phyloP scores from a whole-genome alignment of 208 protist genomes.

The Trypanosoma melophagium region DNA sequence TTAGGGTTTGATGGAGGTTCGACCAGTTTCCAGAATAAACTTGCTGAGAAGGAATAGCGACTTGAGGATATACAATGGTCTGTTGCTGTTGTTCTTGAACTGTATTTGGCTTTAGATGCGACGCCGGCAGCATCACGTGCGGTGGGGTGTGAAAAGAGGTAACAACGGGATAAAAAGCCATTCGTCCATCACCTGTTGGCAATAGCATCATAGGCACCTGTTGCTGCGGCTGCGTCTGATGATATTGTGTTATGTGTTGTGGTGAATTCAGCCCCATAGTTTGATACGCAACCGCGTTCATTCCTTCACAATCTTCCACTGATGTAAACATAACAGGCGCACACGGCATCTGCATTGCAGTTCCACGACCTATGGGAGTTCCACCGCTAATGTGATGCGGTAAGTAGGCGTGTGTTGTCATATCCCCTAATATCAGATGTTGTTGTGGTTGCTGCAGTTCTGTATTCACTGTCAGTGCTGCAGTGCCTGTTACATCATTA shows the following conservation, averaged over 20 bases:
- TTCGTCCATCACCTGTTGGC: slow-evolving; percentile 25
- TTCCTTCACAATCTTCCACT: neutral
- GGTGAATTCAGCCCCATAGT: no score
- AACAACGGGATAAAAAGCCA: slow-evolving; percentile 26
- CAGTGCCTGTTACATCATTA: neutral
- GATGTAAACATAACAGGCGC: neutral
- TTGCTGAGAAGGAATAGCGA: slow-evolving; percentile 6
- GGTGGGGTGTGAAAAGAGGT: neutral
- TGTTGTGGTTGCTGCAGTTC: no score
- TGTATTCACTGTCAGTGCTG: no score
- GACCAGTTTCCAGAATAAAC: slow-evolving; percentile 1
- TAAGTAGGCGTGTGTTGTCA: no score
- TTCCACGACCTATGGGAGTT: neutral
- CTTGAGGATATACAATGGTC: slow-evolving; percentile 8
- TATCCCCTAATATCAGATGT: no score
- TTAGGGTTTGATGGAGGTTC: neutral
- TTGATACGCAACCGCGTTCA: neutral
- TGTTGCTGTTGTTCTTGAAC: slow-evolving; percentile 7
- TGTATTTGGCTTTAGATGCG: neutral
- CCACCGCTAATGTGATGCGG: no score
- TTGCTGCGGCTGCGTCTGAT: neutral
- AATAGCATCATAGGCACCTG: slow-evolving; percentile 23
- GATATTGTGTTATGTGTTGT: neutral
- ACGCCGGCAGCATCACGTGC: neutral
- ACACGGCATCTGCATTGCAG: neutral